Conservation (phyloP, 1,139 yeast species). For the Candida sp. region DNA sequence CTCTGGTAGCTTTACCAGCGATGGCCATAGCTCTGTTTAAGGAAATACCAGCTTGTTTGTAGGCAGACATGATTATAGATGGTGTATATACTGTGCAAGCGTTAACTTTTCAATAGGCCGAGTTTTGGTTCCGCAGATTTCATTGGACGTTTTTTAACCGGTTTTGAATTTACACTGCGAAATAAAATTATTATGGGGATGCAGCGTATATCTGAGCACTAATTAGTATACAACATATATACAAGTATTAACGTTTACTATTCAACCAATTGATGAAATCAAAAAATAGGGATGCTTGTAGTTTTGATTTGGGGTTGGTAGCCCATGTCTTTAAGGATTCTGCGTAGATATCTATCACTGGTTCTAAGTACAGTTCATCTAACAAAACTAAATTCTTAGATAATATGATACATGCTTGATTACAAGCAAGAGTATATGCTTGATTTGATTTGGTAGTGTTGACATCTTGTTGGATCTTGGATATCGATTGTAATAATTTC, state of each 20-base stretch:
- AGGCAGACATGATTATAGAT: slow-evolving; percentile 52
- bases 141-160: slow-evolving; percentile 1
- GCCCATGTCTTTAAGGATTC: slow-evolving; percentile 63
- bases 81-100: neutral
- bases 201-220: slow-evolving; percentile 4
- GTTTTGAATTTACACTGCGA: neutral
- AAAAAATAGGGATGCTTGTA: slow-evolving; percentile 61
- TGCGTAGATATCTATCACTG: slow-evolving; percentile 55
- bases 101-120: slow-evolving; percentile 1
- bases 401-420: slow-evolving; percentile 59
- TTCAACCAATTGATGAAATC: slow-evolving; percentile 83
- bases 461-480: slow-evolving; percentile 36
- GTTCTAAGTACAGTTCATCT: slow-evolving; percentile 26
- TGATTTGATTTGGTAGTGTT: slow-evolving; percentile 41
- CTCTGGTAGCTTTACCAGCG: slow-evolving; percentile 87
- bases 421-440: slow-evolving; percentile 53
- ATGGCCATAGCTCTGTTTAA: slow-evolving; percentile 89
- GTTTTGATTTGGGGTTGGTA: slow-evolving; percentile 39
- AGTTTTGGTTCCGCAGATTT: neutral
- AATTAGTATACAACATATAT: neutral
- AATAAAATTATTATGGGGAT: no score
- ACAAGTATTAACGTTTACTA: slow-evolving; percentile 25
- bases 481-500: slow-evolving; percentile 20
- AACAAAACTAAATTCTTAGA: slow-evolving; percentile 50
- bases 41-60: slow-evolving; percentile 86